phyloP scores from a whole-genome alignment of 1,139 yeast genomes.

The Meyerozyma sp. region DNA sequence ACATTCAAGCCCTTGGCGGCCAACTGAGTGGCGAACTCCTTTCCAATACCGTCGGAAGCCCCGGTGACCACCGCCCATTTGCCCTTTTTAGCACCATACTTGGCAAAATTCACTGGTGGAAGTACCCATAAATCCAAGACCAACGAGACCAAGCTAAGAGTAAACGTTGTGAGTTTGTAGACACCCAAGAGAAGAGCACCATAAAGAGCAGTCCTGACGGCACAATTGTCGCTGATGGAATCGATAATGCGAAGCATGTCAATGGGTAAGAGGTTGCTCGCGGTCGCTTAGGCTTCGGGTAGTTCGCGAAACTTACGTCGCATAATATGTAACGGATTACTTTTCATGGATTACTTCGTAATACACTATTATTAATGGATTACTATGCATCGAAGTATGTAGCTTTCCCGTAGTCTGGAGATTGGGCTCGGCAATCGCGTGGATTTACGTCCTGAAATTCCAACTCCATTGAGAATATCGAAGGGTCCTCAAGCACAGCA shows the following conservation, averaged over 20 bases:
- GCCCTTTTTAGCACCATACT: constrained; percentile 63
- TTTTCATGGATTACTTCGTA: too few relatives aligned
- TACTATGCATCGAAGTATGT: too few relatives aligned
- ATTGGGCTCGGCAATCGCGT: too few relatives aligned
- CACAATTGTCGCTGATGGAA: constrained; percentile 13
- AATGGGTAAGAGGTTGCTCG: background rate
- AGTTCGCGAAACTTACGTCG: too few relatives aligned
- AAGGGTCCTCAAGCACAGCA: too few relatives aligned
- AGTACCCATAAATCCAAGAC: constrained; percentile 55
- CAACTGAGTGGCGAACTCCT: constrained; percentile 80
- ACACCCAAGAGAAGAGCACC: constrained; percentile 47
- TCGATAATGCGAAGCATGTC: constrained; percentile 5
- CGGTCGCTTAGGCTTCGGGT: background rate
- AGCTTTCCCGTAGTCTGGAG: too few relatives aligned
- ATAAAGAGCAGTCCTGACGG: constrained; percentile 21
- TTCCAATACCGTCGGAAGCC: constrained; percentile 96
- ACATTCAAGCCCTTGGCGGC: constrained; percentile 83
- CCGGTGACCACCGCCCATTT: constrained; percentile 94
- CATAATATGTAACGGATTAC: too few relatives aligned
- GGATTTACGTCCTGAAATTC: too few relatives aligned
- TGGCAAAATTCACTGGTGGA: constrained; percentile 56
- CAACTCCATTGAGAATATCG: too few relatives aligned
- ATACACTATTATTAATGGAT: too few relatives aligned
- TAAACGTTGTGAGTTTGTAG: constrained; percentile 36
- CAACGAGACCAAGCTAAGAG: constrained; percentile 37